A percentile compares a stretch with the other conserved stretches of the same genome.
Evolutionary conservation across 768 basidiomycete species (phyloP).

Genomic region (Leccinum boreale): DNA sequence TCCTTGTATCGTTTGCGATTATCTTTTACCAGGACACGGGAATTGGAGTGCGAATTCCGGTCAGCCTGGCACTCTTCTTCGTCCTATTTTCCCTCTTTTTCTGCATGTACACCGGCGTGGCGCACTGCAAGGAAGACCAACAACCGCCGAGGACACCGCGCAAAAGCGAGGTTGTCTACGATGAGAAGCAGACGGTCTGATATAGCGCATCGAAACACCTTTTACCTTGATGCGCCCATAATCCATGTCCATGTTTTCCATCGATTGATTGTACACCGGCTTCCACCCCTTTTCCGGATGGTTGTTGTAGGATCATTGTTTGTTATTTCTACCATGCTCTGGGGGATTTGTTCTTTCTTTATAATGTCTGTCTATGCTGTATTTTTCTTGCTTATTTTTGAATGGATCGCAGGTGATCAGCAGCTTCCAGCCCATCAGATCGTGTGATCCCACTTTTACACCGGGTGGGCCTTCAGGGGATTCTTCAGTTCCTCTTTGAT

Average conservation of each 20-base stretch:
- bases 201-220: not conserved
- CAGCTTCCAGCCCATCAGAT: too few relatives aligned
- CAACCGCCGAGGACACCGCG: not conserved
- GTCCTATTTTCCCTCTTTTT: slow-evolving; percentile 25
- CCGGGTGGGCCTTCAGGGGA: too few relatives aligned
- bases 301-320: not conserved
- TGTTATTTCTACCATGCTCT: not conserved
- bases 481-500: too few relatives aligned
- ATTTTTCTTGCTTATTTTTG: not conserved
- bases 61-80: slow-evolving; percentile 24
- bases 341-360: too few relatives aligned
- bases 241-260: not conserved
- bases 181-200: slow-evolving; percentile 4
- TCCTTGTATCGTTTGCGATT: slow-evolving; percentile 30
- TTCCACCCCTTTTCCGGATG: not conserved
- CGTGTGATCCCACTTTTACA: too few relatives aligned
- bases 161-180: not conserved
- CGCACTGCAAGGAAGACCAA: slow-evolving; percentile 15
- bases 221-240: not conserved
- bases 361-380: not conserved
- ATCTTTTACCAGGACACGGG: slow-evolving; percentile 29
- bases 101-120: slow-evolving; percentile 26
- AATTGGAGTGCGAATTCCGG: slow-evolving; percentile 24
- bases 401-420: not conserved
- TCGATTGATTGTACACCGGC: not conserved